Evolutionary conservation across 176 grass and related monocot species (phyloP).

Genomic region (Eleusine indica): DNA sequence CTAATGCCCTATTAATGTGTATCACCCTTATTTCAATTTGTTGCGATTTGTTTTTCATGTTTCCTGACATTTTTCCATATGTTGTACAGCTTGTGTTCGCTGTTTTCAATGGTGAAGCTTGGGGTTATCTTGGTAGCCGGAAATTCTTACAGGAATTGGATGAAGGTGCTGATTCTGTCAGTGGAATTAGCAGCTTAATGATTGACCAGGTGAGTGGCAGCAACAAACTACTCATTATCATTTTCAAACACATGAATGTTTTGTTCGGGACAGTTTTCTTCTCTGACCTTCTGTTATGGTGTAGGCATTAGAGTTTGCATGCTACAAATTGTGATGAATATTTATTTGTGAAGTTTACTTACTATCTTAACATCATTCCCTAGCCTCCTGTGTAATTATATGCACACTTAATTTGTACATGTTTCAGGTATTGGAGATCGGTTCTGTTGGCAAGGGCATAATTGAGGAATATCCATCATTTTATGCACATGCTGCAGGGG

Average conservation of each 20-base stretch:
- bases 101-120: conserved; percentile 91
- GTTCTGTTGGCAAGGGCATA: conserved; percentile 83
- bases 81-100: conserved; percentile 74
- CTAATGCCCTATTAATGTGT: neutral
- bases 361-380: conserved; percentile 10
- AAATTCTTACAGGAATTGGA: conserved; percentile 90
- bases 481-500: conserved; percentile 77
- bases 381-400: conserved; percentile 6
- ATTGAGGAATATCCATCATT: conserved; percentile 63
- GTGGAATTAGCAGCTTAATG: conserved; percentile 68
- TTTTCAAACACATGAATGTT: conserved; percentile 8
- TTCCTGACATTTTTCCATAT: conserved; percentile 31
- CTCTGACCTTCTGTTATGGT: conserved; percentile 6
- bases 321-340: conserved; percentile 8
- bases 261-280: neutral
- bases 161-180: conserved; percentile 67
- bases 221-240: conserved; percentile 11
- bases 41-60: conserved; percentile 24
- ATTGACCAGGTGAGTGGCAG: conserved; percentile 77
- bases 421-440: conserved; percentile 82
- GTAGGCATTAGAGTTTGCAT: conserved; percentile 17
- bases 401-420: conserved; percentile 12
- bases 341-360: conserved; percentile 27
- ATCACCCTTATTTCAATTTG: neutral
- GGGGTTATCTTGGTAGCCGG: conserved; percentile 97